Evolutionary conservation across 805 yeast genomes (phyloP).

Genomic region (Pichia membranifaciens): DNA sequence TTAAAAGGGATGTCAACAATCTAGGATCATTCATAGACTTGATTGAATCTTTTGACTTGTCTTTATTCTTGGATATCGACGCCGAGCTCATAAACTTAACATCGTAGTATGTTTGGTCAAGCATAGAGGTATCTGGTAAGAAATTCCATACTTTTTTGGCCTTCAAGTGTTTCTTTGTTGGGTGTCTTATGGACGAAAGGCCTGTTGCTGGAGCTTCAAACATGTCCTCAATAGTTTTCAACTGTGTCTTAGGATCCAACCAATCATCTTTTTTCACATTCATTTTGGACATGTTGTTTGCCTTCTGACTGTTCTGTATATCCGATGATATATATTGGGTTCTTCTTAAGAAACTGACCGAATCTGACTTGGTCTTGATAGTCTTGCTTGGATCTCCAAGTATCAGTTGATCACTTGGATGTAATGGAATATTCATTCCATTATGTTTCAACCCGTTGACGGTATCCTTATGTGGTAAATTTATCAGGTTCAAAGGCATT

Average conservation of each 20-base stretch:
- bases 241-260: conserved; percentile 56
- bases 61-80: conserved; percentile 35
- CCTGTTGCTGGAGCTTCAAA: conserved; percentile 49
- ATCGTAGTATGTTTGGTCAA: conserved; percentile 69
- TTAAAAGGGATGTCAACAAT: conserved; percentile 58
- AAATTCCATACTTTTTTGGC: conserved; percentile 78
- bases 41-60: conserved; percentile 30
- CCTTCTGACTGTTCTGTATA: conserved; percentile 5
- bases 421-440: conserved; percentile 39
- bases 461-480: conserved; percentile 46
- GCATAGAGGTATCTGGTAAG: conserved; percentile 84
- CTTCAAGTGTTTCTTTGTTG: conserved; percentile 62
- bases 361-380: conserved; percentile 32
- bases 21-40: conserved; percentile 30
- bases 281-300: conserved; percentile 20
- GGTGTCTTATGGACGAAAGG: conserved; percentile 53
- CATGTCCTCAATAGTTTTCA: conserved; percentile 67
- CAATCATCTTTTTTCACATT: conserved; percentile 30
- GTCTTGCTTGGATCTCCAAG: conserved; percentile 72
- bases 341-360: conserved; percentile 69
- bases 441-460: conserved; percentile 15
- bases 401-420: conserved; percentile 70
- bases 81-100: conserved; percentile 60
- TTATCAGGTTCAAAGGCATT: conserved; percentile 65
- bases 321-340: conserved; percentile 86